Base-by-base conservation (phyloP, 345 rosid species). In the Conringia planisiliqua region DNA sequence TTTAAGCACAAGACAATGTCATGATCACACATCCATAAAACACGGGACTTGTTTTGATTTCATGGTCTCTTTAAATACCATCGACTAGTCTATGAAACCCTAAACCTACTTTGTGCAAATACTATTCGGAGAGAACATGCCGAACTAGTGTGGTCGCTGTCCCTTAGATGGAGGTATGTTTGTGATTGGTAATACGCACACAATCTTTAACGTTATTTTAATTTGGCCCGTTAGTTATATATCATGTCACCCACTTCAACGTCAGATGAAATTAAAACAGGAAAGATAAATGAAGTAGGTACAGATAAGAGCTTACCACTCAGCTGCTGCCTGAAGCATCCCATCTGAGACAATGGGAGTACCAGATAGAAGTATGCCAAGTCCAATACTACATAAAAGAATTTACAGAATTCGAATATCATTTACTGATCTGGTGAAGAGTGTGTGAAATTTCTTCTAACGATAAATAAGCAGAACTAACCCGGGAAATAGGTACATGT, bases 401-500 rank as follows among this genome's bases (percentile, higher is more conserved):
- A n/a, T 14, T 32, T 47, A 47, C 36, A 66, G 9, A n/a, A 66
- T 2, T 39, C 42, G 33, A 58, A 56, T 22, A 14, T 62, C 33
- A 35, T 16, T 11, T 10, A 47, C 13, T 48, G 55, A 57, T 17
- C 36, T 3, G 46, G 29, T 62, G 39, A 63, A 18, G 26, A 48
- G 55, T 48, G 44, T 35, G 10, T 47, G 44, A 43, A 62, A 42
- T 43, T 50, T n/a, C 38, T 50, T 43, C 4, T 14, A 26, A 67
- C n/a, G 6, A 44, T 10, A 51, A 48, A 60, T 32, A 47, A 60
- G 56, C 7, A 44, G 67, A 73, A 85, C 96, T 72, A 46, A 94
- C 98, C 98, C 98, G 14, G 98, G 98, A 78, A 94, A 94, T 71
- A 94, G 92, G 80, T 91, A 94, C 98, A 94, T 94, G 84, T 94